Evolutionary conservation across 176 grass and related monocot species (phyloP).

Genomic region (Phyllostachys edulis): DNA sequence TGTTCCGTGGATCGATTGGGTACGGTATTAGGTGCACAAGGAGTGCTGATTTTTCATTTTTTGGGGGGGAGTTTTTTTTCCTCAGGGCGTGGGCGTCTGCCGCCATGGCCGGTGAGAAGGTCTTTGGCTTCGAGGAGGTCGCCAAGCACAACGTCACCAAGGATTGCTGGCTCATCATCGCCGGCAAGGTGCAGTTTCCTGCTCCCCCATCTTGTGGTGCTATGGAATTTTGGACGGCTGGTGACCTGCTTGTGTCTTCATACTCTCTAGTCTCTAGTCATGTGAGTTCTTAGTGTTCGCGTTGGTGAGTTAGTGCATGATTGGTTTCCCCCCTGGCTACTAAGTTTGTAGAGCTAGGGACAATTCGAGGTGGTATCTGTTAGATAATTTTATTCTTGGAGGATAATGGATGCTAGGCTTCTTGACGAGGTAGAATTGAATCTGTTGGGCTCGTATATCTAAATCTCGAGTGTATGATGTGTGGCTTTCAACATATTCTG

Average conservation of each 20-base stretch:
- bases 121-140: slow-evolving; percentile 67
- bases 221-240: background rate
- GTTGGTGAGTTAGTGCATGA: background rate
- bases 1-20: slow-evolving; percentile 10
- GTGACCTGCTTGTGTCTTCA: background rate
- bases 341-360: background rate
- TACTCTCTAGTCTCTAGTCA: background rate
- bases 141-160: slow-evolving; percentile 71
- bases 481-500: background rate
- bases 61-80: background rate
- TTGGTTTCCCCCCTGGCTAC: background rate
- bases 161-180: slow-evolving; percentile 87
- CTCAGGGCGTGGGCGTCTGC: background rate
- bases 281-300: background rate
- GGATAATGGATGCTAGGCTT: background rate
- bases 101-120: slow-evolving; percentile 56
- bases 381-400: background rate
- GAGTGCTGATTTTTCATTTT: background rate
- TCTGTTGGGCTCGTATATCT: background rate
- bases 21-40: background rate
- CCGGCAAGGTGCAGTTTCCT: slow-evolving; percentile 55
- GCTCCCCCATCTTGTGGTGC: background rate
- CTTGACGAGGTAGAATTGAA: background rate
- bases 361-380: background rate
- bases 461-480: background rate